Evolutionary conservation across 148 eudicot species (phyloP).

Genomic region (Vaccinium corymbosum): DNA sequence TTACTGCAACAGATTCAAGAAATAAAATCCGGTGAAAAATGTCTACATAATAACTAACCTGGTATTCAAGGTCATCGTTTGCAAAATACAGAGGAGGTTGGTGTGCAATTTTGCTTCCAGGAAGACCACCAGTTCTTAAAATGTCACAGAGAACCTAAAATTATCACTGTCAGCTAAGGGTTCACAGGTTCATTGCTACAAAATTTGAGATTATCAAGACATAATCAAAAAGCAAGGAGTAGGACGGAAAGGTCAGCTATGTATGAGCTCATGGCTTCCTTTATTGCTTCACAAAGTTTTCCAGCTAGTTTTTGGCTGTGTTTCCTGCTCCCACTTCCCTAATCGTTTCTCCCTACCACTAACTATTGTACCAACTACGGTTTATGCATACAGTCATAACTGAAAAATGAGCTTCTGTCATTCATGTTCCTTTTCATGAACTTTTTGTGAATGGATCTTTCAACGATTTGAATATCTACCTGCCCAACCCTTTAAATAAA

Average conservation of each 20-base stretch:
- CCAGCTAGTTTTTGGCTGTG: neutral
- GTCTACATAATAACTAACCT: constrained; percentile 42
- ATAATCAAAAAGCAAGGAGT: neutral
- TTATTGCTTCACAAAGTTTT: neutral
- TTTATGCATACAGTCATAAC: neutral
- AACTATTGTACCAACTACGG: neutral
- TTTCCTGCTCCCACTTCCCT: neutral
- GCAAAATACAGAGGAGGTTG: constrained; percentile 84
- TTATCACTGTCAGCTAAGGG: constrained; percentile 11
- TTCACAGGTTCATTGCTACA: neutral
- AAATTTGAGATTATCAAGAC: neutral
- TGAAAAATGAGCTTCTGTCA: constrained; percentile 1
- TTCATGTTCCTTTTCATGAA: neutral
- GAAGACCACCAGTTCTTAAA: constrained; percentile 88
- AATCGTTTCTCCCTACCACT: neutral
- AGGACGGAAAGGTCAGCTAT: neutral
- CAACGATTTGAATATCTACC: neutral
- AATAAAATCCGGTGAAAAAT: constrained; percentile 2
- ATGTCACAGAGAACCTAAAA: constrained; percentile 87
- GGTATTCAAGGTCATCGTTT: constrained; percentile 84
- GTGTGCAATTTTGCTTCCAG: constrained; percentile 63
- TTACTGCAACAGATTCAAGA: neutral
- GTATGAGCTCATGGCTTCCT: neutral
- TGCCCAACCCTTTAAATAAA: neutral
- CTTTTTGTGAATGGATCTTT: neutral